Base-by-base conservation (phyloP, 2,329 filamentous ascomycete species). In the Fusarium caatingaense region DNA sequence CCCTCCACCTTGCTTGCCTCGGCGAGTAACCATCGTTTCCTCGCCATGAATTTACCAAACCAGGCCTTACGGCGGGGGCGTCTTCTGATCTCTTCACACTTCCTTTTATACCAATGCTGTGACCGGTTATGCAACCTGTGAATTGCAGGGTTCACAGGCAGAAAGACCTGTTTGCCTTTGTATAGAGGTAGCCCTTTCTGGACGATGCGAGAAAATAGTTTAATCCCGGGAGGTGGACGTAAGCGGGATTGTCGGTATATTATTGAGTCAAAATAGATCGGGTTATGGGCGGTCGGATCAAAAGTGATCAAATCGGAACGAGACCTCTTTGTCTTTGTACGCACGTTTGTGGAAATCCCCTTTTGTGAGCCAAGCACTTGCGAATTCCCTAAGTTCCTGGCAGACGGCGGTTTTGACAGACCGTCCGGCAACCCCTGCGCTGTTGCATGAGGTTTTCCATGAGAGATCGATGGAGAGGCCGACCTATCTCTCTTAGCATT, bases 31-130 rank as follows among this genome's bases (percentile, higher is more conserved):
- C 77, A 78, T 28, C 74, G 79, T 66, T 81, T 74, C 13, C 84
- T 80, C 48, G 79, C 74, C 0, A 78, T 74, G 0, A 80, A 83
- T 61, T 81, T 82, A 21, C 87, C 86, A 48, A 87, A 84, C 68
- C 84, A 85, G 8, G 75, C 77, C 68, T 89, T 89, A 20, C 85
- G 80, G 5, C 78, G 80, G 7, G 82, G 83, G 3, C 87, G 83
- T 3, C 75, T 75, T 41, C 77, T 72, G 30, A 89, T 88, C 60
- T 89, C 87, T 2, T 75, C 72, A 34, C 82, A 78, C 64, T 88
- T 89, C 18, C 76, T 74, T 16, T 71, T 74, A 51, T 83, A 78
- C 86, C 86, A 89, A 20, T 78, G 76, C 6, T 81, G 72, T 1
- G 84, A 80, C 46, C 80, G 80, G 3, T 77, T 77, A 46, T 83